These are phyloP conservation scores for Podospora bellae-mahoneyi DNA, from an alignment of 495 filamentous ascomycete species.

Conservation along the genomic window DNA sequence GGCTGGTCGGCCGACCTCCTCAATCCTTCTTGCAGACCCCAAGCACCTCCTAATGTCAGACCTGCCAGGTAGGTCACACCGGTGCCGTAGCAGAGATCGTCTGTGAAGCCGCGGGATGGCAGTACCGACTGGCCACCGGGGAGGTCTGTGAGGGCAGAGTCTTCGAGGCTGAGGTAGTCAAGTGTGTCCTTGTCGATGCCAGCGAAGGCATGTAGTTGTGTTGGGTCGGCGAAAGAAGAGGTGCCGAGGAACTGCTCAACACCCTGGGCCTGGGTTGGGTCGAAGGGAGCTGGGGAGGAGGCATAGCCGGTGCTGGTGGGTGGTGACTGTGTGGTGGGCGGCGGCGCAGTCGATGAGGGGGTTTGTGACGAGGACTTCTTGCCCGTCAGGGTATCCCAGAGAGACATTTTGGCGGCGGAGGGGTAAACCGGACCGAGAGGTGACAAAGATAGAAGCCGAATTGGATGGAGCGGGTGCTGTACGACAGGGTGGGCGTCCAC, in stretches of 20 bases:
- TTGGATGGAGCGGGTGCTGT: slow-evolving; percentile 8
- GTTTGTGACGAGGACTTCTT: slow-evolving; percentile 59
- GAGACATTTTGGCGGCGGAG: slow-evolving; percentile 47
- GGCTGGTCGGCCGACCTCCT: slow-evolving; percentile 68
- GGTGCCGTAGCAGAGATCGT: slow-evolving; percentile 96
- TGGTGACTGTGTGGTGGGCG: slow-evolving; percentile 33
- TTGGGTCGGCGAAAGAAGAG: slow-evolving; percentile 72
- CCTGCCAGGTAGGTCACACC: slow-evolving; percentile 88
- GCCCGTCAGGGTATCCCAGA: slow-evolving; percentile 87
- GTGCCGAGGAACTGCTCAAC: slow-evolving; percentile 75
- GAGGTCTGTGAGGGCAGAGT: slow-evolving; percentile 81
- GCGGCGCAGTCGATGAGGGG: slow-evolving; percentile 29
- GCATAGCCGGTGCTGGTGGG: slow-evolving; percentile 42
- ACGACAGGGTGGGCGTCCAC: slow-evolving; percentile 9
- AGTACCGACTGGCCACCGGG: slow-evolving; percentile 81
- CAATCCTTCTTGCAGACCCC: slow-evolving; percentile 87
- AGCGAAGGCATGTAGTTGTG: slow-evolving; percentile 86
- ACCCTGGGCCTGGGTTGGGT: slow-evolving; percentile 68
- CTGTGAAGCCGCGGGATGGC: slow-evolving; percentile 93
- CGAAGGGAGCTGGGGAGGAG: slow-evolving; percentile 59
- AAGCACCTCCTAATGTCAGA: slow-evolving; percentile 80
- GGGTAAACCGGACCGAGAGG: background rate
- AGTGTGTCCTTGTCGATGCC: slow-evolving; percentile 88
- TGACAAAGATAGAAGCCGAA: background rate
- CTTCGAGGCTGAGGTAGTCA: slow-evolving; percentile 91